Evolutionary conservation across 2,329 filamentous ascomycete species (phyloP).

Genomic region (Hypoxylon rubiginosum): DNA sequence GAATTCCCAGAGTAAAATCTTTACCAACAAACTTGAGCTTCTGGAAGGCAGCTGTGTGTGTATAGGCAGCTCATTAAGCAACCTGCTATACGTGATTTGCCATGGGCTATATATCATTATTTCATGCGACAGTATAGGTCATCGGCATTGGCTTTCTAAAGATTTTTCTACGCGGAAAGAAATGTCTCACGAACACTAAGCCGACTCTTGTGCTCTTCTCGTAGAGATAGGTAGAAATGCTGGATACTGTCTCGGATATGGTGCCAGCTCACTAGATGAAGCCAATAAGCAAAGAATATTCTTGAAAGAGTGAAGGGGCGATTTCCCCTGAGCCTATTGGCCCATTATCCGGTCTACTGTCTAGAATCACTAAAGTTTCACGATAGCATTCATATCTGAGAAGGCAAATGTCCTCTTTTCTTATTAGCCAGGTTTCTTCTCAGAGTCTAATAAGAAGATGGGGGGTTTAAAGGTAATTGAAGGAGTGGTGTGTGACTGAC

Average conservation of each 20-base stretch:
- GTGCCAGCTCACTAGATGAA: constrained; percentile 12
- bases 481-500: neutral
- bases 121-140: neutral
- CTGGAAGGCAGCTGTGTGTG: neutral
- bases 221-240: constrained; percentile 18
- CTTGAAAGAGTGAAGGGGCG: constrained; percentile 14
- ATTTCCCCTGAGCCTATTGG: neutral
- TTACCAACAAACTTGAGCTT: neutral
- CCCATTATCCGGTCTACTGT: neutral
- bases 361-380: neutral
- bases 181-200: constrained; percentile 22
- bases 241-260: constrained; percentile 24
- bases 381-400: neutral
- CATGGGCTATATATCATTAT: constrained; percentile 23
- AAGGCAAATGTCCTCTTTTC: neutral
- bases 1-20: neutral
- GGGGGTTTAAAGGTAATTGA: neutral
- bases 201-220: neutral
- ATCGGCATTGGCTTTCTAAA: constrained; percentile 9
- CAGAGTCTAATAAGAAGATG: neutral
- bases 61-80: constrained; percentile 6
- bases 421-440: neutral
- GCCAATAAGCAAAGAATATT: constrained; percentile 10
- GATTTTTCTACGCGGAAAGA: constrained; percentile 20
- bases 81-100: neutral